Percentiles rank a stretch among this genome's conserved stretches.
phyloP scores from a whole-genome alignment of 805 yeast species.

The Teunomyces panamensis region DNA sequence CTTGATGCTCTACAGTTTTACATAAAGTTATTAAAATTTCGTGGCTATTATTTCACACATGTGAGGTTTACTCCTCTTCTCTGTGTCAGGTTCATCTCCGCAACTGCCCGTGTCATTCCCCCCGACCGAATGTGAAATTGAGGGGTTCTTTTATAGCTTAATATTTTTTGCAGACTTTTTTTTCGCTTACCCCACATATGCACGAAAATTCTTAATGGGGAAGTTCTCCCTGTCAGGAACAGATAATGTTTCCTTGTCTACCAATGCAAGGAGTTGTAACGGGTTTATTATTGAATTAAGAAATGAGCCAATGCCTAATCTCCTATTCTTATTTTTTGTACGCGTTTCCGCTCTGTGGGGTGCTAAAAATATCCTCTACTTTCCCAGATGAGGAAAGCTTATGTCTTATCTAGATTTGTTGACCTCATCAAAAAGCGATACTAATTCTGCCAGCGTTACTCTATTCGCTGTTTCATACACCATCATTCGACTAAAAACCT shows the following conservation, averaged over 20 bases:
- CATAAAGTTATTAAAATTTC: not conserved
- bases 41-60: not conserved
- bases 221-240: not conserved
- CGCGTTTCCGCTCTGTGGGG: too few species aligned
- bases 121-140: not conserved
- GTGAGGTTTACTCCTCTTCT: not conserved
- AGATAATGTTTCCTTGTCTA: too few species aligned
- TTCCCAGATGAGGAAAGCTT: not conserved
- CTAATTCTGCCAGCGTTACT: constrained; percentile 1
- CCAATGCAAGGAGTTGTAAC: not conserved
- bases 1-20: not conserved
- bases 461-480: constrained; percentile 3
- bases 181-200: not conserved
- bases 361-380: not conserved
- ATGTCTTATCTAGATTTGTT: not conserved
- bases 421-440: not conserved
- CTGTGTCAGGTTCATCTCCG: not conserved
- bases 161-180: not conserved
- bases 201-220: not conserved
- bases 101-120: not conserved
- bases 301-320: too few species aligned
- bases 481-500: constrained; percentile 5
- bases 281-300: not conserved
- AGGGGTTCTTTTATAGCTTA: not conserved
- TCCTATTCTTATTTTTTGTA: too few species aligned